These are phyloP conservation scores for Capsicum chinense DNA, from an alignment of 257 asterid species.

Conservation along the genomic window DNA sequence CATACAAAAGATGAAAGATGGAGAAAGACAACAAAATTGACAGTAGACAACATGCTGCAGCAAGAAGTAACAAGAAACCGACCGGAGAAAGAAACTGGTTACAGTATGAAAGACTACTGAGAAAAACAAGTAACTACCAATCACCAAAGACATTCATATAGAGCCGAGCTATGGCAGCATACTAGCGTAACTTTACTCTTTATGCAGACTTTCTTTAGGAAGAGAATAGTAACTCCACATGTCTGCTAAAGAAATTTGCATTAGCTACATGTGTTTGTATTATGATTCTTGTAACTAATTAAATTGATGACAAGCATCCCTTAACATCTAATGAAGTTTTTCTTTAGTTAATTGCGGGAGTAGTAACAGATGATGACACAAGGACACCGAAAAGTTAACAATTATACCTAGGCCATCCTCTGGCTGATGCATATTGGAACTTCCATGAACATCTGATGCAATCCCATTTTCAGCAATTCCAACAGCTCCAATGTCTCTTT, in stretches of 20 bases:
- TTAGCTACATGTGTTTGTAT: background rate
- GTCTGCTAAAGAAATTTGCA: background rate
- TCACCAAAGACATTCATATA: background rate
- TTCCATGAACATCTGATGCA: conserved; percentile 52
- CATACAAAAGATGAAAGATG: background rate
- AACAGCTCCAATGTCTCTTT: conserved; percentile 45
- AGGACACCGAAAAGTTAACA: conserved; percentile 25
- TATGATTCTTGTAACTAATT: background rate
- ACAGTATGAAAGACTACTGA: background rate
- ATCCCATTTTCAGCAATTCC: conserved; percentile 63
- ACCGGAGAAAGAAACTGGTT: background rate
- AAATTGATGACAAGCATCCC: background rate
- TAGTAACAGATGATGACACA: background rate
- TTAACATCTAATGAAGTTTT: background rate
- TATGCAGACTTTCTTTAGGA: background rate
- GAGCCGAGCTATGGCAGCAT: background rate
- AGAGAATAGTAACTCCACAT: background rate
- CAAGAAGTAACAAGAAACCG: conserved; percentile 25
- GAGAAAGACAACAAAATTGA: conserved; percentile 7
- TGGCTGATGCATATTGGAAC: conserved; percentile 66
- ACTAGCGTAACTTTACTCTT: background rate
- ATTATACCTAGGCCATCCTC: conserved; percentile 69
- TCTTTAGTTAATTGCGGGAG: conserved; percentile 22
- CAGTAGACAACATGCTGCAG: background rate
- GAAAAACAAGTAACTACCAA: background rate